Evolutionary conservation across 495 filamentous ascomycete genomes (phyloP), one percentile per base, ranked within the genome.

Genomic region (Amniculicola lignicola): DNA sequence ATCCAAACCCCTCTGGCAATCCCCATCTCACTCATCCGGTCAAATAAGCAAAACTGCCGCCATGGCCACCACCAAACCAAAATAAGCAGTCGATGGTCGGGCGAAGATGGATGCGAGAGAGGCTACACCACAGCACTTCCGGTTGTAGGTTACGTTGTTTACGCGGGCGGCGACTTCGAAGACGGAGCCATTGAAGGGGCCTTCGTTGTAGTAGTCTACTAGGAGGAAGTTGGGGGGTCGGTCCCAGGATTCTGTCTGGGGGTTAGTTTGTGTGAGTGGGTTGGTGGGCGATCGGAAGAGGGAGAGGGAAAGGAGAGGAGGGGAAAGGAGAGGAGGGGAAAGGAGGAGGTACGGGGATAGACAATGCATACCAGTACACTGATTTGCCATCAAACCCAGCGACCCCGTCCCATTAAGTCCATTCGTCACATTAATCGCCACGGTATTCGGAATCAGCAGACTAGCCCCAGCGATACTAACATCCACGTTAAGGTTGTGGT

Each of bases 401-500:
- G 85, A 90, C 14, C 88, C 88, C 19, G 62, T 69, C 7, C 85
- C 84, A 9, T 71, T 79, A 3, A 73, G 75, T 0, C 74, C 83
- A 67, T 96, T 96, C 6, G 88, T 95, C 33, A 73, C 62, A 40
- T 84, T 82, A 12, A 92, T 65, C 23, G 75, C 57, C 4, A 81
- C 77, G 0, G 78, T 82, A 61, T 90, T 88, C 2, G 91, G 90
- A 51, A 95, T 84, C n/a, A 93, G 68, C 59, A 93, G 67, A 35
- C 70, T 74, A 2, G 25, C 49, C 4, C 82, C 81, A 0, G 79
- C 76, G 35, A 90, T 62, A 28, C 74, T 77, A 27, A 94, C 72
- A 59, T 90, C 78, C 38, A 84, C 71, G 66, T 95, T 94, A 21
- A 95, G 72, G 66, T 96, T 96, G 69, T 97, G 92, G 61, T 97